Evolutionary conservation across 371 early-diverging fungal species (phyloP).

Genomic region (Chytridium lagenaria): DNA sequence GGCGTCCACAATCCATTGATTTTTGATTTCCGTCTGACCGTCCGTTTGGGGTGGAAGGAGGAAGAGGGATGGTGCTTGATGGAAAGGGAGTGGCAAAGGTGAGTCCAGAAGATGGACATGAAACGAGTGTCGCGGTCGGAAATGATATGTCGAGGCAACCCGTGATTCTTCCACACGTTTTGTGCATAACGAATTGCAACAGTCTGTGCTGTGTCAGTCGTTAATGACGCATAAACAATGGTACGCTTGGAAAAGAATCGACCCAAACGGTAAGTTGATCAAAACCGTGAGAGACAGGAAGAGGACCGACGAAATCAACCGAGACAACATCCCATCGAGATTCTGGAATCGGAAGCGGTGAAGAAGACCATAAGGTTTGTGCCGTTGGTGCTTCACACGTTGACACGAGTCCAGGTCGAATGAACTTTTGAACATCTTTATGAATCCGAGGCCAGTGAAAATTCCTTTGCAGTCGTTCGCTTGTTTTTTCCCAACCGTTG

Average conservation of each 20-base stretch:
- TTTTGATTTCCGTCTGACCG: constrained; percentile 52
- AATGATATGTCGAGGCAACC: constrained; percentile 46
- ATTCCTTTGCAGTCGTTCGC: too few relatives aligned
- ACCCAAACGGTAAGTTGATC: too few relatives aligned
- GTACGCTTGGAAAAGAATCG: constrained; percentile 58
- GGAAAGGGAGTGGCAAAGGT: constrained; percentile 33
- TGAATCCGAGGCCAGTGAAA: too few relatives aligned
- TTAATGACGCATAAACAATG: constrained; percentile 49
- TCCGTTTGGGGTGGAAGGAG: constrained; percentile 59
- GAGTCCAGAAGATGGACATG: constrained; percentile 52
- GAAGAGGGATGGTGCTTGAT: constrained; percentile 45
- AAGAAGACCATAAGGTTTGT: too few relatives aligned
- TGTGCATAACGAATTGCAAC: constrained; percentile 43
- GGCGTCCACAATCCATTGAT: constrained; percentile 10
- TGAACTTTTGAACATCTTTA: too few relatives aligned
- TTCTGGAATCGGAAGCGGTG: too few relatives aligned
- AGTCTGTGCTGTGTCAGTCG: constrained; percentile 32
- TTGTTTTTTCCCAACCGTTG: too few relatives aligned
- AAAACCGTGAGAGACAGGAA: too few relatives aligned
- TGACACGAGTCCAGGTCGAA: too few relatives aligned
- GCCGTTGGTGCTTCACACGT: too few relatives aligned
- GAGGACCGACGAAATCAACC: too few relatives aligned
- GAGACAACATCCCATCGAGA: too few relatives aligned
- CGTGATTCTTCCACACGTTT: constrained; percentile 41
- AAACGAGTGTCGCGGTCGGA: constrained; percentile 59